Evolutionary conservation across 768 basidiomycete species (phyloP).

Genomic region (Hortiboletus campestris): DNA sequence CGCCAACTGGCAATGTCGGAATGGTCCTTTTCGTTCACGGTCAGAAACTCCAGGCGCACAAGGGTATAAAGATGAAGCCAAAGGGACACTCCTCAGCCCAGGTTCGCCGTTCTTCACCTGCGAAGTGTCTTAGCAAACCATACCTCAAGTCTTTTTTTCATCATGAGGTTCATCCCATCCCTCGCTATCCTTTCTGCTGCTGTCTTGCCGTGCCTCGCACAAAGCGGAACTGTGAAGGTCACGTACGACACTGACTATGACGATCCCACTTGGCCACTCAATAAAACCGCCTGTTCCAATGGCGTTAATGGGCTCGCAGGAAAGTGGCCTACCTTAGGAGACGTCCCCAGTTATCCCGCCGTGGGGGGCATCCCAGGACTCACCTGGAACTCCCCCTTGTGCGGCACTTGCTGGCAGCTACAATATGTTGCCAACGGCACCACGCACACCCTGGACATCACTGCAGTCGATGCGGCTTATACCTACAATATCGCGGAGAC

Average conservation of each 20-base stretch:
- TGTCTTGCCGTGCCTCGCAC: not conserved
- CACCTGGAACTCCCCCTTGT: conserved; percentile 48
- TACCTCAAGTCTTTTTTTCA: not conserved
- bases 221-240: not conserved
- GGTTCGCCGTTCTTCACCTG: not conserved
- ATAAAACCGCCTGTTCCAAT: conserved; percentile 12
- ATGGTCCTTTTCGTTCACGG: not conserved
- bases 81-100: not conserved
- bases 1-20: not conserved
- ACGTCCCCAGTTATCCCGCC: conserved; percentile 34
- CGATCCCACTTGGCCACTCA: conserved; percentile 13
- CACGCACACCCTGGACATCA: not conserved
- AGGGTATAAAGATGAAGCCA: not conserved
- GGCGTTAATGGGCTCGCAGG: conserved; percentile 27
- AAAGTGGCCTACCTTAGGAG: conserved; percentile 35
- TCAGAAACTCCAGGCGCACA: not conserved
- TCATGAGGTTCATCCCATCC: not conserved
- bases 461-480: not conserved
- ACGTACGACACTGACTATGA: not conserved
- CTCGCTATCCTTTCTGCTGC: not conserved
- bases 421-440: not conserved
- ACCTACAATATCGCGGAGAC: not conserved
- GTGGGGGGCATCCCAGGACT: conserved; percentile 29
- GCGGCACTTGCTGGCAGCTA: conserved; percentile 54
- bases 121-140: not conserved